phyloP scores from a whole-genome alignment of 805 yeast genomes.

The Metschnikowia dekortorum region DNA sequence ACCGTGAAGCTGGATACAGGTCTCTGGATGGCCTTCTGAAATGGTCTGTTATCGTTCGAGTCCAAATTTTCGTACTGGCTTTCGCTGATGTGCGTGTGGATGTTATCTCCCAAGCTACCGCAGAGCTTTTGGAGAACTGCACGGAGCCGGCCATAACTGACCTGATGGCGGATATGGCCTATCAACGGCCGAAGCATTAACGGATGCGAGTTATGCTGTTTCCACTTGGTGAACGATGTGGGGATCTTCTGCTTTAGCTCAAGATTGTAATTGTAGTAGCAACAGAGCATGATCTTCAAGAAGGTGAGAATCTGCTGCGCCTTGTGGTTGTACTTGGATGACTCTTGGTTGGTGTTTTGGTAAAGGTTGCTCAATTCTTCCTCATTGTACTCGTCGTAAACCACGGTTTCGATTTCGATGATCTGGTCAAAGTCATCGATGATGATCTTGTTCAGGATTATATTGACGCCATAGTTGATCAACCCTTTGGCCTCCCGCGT shows the following conservation, averaged over 20 bases:
- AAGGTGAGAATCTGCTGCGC: conserved; percentile 54
- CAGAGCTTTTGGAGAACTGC: conserved; percentile 26
- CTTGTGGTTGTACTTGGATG: conserved; percentile 30
- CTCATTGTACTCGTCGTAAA: conserved; percentile 37
- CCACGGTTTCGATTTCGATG: conserved; percentile 66
- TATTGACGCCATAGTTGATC: conserved; percentile 62
- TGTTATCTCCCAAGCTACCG: conserved; percentile 7
- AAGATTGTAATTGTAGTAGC: conserved; percentile 48
- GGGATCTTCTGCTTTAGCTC: conserved; percentile 44
- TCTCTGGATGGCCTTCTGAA: conserved; percentile 35
- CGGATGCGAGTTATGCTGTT: conserved; percentile 40
- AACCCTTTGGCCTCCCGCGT: conserved; percentile 70
- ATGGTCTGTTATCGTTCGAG: conserved; percentile 24
- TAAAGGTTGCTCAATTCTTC: conserved; percentile 31
- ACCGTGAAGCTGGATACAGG: conserved; percentile 32
- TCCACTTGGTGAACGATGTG: conserved; percentile 43
- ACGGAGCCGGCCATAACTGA: conserved; percentile 27
- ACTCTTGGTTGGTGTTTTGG: conserved; percentile 27
- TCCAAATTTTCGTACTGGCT: conserved; percentile 25
- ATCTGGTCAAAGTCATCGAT: conserved; percentile 63
- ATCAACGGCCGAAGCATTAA: conserved; percentile 52
- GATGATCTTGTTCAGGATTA: conserved; percentile 59
- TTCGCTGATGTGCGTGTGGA: conserved; percentile 6
- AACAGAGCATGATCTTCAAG: conserved; percentile 58
- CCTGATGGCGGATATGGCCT: conserved; percentile 55